A percentile compares a stretch with the other conserved stretches of the same genome.
phyloP scores from a whole-genome alignment of 345 rosid species.

The Lepidium didymum region DNA sequence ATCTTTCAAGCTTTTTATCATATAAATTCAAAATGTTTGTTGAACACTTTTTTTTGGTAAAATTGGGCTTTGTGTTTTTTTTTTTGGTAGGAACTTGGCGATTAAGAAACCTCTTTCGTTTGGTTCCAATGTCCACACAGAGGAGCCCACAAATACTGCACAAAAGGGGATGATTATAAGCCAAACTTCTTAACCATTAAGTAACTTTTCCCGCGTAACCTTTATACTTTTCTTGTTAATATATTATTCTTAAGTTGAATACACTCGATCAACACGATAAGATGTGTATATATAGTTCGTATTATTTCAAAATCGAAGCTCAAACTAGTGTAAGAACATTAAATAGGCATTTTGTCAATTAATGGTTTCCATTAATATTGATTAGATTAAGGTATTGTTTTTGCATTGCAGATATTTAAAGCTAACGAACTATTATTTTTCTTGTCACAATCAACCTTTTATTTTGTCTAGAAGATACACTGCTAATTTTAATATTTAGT shows the following conservation, averaged over 20 bases:
- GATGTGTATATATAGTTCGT: too few species aligned
- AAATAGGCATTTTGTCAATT: too few species aligned
- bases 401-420: not conserved
- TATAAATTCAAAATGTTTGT: conserved; percentile 11
- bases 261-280: not conserved
- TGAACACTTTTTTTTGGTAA: not conserved
- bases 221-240: not conserved
- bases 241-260: not conserved
- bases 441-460: not conserved
- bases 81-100: conserved; percentile 26
- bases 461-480: not conserved
- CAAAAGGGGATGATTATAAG: conserved; percentile 6
- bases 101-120: conserved; percentile 22
- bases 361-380: not conserved
- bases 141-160: not conserved
- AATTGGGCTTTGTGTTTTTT: not conserved
- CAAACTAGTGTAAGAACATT: too few species aligned
- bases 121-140: conserved; percentile 11
- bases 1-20: conserved; percentile 15
- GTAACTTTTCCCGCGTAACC: conserved; percentile 6
- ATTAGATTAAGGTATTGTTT: not conserved
- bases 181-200: conserved; percentile 29
- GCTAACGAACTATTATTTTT: not conserved
- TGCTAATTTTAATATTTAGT: not conserved
- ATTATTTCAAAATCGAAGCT: too few species aligned